Percentiles rank a stretch among this genome's conserved stretches.
phyloP scores from a whole-genome alignment of 352 stramenopile genomes.

The Globisporangium ultimum region DNA sequence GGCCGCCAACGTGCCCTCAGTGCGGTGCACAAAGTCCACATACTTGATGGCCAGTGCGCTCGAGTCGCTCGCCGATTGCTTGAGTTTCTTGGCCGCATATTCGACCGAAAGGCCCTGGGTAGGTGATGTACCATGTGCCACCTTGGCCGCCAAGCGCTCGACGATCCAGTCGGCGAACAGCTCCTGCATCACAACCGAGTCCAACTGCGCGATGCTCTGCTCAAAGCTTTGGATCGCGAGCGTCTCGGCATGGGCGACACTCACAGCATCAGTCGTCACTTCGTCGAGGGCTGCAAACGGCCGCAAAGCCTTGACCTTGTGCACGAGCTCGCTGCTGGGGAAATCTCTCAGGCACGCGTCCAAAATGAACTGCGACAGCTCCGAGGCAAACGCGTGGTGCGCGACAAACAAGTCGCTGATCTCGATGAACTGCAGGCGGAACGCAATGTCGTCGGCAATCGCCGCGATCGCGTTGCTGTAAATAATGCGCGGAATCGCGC shows the following conservation, averaged over 20 bases:
- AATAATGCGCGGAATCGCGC: conserved; percentile 80
- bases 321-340: conserved; percentile 46
- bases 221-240: conserved; percentile 56
- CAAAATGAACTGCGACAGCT: conserved; percentile 72
- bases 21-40: conserved; percentile 74
- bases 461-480: conserved; percentile 68
- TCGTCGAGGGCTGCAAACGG: conserved; percentile 23
- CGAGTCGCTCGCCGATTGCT: conserved; percentile 32
- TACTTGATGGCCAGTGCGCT: conserved; percentile 42
- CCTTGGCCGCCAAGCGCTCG: conserved; percentile 33
- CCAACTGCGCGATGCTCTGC: conserved; percentile 38
- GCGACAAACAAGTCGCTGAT: conserved; percentile 74
- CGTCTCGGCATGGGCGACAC: conserved; percentile 30
- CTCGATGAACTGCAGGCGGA: conserved; percentile 72
- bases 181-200: conserved; percentile 52
- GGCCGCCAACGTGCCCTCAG: conserved; percentile 42
- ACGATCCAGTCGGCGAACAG: conserved; percentile 68
- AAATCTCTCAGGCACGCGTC: conserved; percentile 61
- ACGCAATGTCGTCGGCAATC: conserved; percentile 58
- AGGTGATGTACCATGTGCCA: conserved; percentile 14
- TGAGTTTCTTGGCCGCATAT: conserved; percentile 53
- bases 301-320: conserved; percentile 48
- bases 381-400: conserved; percentile 34
- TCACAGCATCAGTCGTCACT: conserved; percentile 22
- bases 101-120: conserved; percentile 41